Percentiles rank a stretch among this genome's conserved stretches.
Conservation (phyloP, 306 rosid genomes). For the Castanopsis chinensis region DNA sequence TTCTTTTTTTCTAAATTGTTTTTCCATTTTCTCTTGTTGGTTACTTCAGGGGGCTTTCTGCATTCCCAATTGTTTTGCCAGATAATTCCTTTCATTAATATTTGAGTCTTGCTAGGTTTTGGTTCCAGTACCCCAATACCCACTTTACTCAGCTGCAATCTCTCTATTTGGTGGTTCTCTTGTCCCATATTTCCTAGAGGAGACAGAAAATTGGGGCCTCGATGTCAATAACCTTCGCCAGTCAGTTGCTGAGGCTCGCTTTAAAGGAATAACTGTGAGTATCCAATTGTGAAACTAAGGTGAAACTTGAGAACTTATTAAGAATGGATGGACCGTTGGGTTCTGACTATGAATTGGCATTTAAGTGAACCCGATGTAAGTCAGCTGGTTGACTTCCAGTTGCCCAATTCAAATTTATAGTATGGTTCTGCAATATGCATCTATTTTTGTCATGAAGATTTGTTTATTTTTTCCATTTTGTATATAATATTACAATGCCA, state of each 20-base stretch:
- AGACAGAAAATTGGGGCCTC: constrained; percentile 98
- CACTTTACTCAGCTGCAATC: constrained; percentile 95
- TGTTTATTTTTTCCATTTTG: constrained; percentile 2
- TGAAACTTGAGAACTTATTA: constrained; percentile 1
- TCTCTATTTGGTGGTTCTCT: constrained; percentile 85
- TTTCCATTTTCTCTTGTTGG: not conserved
- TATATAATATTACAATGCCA: not conserved
- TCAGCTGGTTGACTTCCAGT: constrained; percentile 11
- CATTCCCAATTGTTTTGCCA: constrained; percentile 9
- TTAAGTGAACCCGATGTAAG: constrained; percentile 4
- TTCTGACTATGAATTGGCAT: constrained; percentile 13
- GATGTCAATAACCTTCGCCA: constrained; percentile 70
- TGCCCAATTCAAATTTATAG: not conserved
- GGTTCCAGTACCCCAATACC: constrained; percentile 99
- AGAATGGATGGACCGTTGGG: constrained; percentile 13
- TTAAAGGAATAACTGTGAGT: constrained; percentile 74
- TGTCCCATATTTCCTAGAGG: constrained; percentile 98
- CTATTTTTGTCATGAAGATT: constrained; percentile 12
- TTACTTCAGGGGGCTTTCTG: not conserved
- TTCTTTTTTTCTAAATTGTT: constrained; percentile 1
- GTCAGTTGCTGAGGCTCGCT: constrained; percentile 73
- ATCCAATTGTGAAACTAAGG: constrained; percentile 26
- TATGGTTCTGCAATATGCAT: constrained; percentile 7
- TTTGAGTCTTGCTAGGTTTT: constrained; percentile 53
- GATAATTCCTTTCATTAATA: constrained; percentile 1